Base-by-base conservation (phyloP, 176 grass and related monocot genomes). In the Bromus sterilis region DNA sequence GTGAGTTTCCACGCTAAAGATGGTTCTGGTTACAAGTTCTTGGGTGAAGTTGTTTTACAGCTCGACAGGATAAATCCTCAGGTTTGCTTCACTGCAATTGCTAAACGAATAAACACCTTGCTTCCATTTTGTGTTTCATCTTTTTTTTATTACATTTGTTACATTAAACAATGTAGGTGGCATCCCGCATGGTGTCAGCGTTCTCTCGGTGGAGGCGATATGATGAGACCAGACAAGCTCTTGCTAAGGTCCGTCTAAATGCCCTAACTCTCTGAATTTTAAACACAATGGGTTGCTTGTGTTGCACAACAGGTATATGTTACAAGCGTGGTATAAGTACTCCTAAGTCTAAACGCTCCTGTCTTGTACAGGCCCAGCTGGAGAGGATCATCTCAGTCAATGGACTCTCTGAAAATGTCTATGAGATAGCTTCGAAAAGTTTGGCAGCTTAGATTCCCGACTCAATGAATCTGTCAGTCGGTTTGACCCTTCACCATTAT, bases 1-100 rank as follows among this genome's bases (percentile, higher is more conserved):
- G 96, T 99, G 82, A 99, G 95, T 75, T 95, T 99, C 74, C 96
- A 99, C 63, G 91, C 96, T 31, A 95, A 99, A 88, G 96, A 99
- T 84, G 96, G 96, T 21, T 99, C 93, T 57, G 96, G 96, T 10
- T 95, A 99, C 89, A 89, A 91, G 65, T 95, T 95, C 71, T 88
- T 95, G 91, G 96, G 96, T 76, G 96, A 99, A 72, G 30, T 93
- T 31, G 96, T 99, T 82, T 77, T 99, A 69, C 93, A 93, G 84
- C 93, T 99, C 37, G 96, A 99, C 82, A 99, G 88, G 81, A 88
- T 99, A 80, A 99, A 99, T 60, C 96, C 96, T 90, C 96, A 95
- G 93, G 96, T 99, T 62, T 69, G 14, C 72, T 70, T 34, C 5
- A 21, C 4, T 84, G 35, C 11, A 15, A 29, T 18, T 18, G 24